Evolutionary conservation across 129 eudicot species (phyloP).

Genomic region (Flaveria trinervia): DNA sequence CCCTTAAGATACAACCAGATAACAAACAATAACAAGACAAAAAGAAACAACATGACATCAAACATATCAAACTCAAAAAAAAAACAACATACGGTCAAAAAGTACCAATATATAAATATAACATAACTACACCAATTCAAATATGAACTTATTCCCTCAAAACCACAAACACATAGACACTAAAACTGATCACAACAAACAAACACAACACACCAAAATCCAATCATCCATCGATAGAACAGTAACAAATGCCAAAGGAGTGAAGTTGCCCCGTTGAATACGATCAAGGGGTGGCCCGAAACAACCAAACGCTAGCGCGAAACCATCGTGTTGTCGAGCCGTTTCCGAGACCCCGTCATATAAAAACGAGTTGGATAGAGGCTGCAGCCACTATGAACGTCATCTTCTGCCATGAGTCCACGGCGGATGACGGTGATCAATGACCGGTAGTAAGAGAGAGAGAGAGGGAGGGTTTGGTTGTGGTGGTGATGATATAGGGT

Average conservation of each 20-base stretch:
- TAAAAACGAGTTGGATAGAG: constrained; percentile 12
- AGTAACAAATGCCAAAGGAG: constrained; percentile 41
- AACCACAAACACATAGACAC: constrained; percentile 18
- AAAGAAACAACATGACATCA: not conserved
- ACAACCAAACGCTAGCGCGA: not conserved
- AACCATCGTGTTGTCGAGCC: not conserved
- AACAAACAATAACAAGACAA: not conserved
- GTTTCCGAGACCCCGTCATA: constrained; percentile 22
- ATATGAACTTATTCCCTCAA: constrained; percentile 13
- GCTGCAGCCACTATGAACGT: constrained; percentile 15
- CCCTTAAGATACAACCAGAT: not conserved
- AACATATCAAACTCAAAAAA: constrained; percentile 2
- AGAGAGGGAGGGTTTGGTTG: constrained; percentile 32
- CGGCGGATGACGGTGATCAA: constrained; percentile 11
- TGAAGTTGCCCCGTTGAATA: constrained; percentile 40
- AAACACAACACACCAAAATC: constrained; percentile 28
- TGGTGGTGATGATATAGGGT: constrained; percentile 20
- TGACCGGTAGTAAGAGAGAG: too few relatives aligned
- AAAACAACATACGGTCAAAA: not conserved
- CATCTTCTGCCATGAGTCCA: constrained; percentile 28
- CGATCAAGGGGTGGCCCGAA: constrained; percentile 1
- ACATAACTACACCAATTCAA: not conserved
- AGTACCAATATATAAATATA: not conserved
- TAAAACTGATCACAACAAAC: constrained; percentile 19
- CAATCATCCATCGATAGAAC: constrained; percentile 12